A percentile compares a stretch with the other conserved stretches of the same genome.
phyloP scores from a whole-genome alignment of 192 early-diverging fungal genomes.

The Entophlyctis luteolus region DNA sequence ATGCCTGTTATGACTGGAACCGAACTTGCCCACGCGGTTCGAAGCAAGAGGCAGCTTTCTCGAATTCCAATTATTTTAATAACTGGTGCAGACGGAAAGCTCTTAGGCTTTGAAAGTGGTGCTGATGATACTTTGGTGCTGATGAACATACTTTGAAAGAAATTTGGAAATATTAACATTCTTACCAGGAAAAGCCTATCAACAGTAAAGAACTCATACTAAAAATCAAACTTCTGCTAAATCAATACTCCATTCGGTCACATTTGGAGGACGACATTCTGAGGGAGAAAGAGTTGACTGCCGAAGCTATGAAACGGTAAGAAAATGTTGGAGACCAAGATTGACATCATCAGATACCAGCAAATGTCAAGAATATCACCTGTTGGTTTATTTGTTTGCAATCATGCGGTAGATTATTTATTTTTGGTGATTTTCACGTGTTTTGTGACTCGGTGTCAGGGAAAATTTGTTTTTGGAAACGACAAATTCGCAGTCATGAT shows the following conservation, averaged over 20 bases:
- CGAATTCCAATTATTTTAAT: slow-evolving; percentile 57
- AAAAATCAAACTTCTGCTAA: slow-evolving; percentile 51
- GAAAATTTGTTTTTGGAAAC: slow-evolving; percentile 31
- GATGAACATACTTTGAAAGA: slow-evolving; percentile 26
- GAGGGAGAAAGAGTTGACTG: not conserved
- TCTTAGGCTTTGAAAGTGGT: slow-evolving; percentile 50
- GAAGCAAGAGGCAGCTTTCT: slow-evolving; percentile 31
- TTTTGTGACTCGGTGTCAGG: not conserved
- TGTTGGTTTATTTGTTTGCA: slow-evolving; percentile 12
- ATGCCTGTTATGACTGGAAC: slow-evolving; percentile 66
- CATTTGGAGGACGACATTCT: slow-evolving; percentile 1
- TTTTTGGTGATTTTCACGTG: no score
- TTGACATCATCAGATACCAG: not conserved
- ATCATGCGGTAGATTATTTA: slow-evolving; percentile 1
- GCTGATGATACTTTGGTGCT: slow-evolving; percentile 60
- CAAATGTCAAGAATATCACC: slow-evolving; percentile 6
- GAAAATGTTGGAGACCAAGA: not conserved
- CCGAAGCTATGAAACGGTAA: not conserved
- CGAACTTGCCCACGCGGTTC: slow-evolving; percentile 41
- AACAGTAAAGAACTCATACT: slow-evolving; percentile 50
- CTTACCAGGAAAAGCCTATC: slow-evolving; percentile 11
- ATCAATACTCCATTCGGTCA: slow-evolving; percentile 29
- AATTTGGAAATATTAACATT: not conserved
- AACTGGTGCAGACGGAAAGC: slow-evolving; percentile 42
- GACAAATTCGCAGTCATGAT: slow-evolving; percentile 28